Evolutionary conservation across 73 alveolate species (phyloP).

Genomic region (Paramecium primaurelia): DNA sequence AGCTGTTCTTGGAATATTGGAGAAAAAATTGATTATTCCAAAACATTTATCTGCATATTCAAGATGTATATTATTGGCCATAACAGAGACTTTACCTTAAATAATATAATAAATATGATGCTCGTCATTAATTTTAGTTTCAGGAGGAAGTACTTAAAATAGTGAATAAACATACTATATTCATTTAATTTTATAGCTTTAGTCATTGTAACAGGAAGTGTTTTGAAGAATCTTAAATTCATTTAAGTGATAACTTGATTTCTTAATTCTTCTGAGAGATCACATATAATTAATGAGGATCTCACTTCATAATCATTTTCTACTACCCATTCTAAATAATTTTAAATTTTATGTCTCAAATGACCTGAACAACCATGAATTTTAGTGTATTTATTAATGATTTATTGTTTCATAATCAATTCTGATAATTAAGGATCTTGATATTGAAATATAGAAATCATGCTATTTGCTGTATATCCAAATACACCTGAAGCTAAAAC

Average conservation of each 20-base stretch:
- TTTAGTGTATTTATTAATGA: neutral
- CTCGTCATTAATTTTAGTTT: neutral
- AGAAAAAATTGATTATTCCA: constrained; percentile 68
- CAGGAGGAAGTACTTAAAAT: neutral
- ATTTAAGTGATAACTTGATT: neutral
- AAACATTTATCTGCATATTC: constrained; percentile 26
- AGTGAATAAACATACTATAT: neutral
- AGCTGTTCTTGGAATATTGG: constrained; percentile 62
- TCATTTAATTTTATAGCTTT: neutral
- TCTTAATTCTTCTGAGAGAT: neutral
- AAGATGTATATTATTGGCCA: neutral
- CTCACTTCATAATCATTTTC: neutral
- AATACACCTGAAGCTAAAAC: constrained; percentile 59
- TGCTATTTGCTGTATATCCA: constrained; percentile 49
- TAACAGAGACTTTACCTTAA: constrained; percentile 2
- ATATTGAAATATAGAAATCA: constrained; percentile 1
- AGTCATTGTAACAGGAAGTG: neutral
- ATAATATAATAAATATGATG: neutral
- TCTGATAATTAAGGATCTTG: neutral
- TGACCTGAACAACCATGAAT: neutral
- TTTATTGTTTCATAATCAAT: neutral
- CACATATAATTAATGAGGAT: neutral
- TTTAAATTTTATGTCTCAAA: neutral
- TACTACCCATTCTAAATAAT: constrained; percentile 34
- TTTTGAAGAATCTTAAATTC: neutral